Evolutionary conservation across 2,329 filamentous ascomycete species (phyloP).

Genomic region (Phyllosticta citriasiana): DNA sequence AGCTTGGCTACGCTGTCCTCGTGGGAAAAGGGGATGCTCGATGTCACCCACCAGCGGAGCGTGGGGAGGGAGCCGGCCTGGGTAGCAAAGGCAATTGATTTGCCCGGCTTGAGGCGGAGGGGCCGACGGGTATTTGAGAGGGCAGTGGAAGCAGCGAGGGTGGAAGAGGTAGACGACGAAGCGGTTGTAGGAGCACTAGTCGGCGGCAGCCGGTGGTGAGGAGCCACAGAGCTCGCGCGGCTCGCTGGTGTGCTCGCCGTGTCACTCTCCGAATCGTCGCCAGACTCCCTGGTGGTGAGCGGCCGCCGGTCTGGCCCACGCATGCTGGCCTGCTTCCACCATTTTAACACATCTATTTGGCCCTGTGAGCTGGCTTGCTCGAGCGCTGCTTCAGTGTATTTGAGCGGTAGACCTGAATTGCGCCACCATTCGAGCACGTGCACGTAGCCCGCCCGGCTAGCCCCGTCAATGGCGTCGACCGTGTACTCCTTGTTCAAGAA

Average conservation of each 20-base stretch:
- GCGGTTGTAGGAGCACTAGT: constrained; percentile 12
- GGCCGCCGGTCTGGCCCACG: neutral
- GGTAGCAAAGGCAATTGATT: constrained; percentile 72
- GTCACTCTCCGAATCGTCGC: constrained; percentile 17
- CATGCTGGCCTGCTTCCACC: constrained; percentile 70
- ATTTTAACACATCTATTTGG: constrained; percentile 76
- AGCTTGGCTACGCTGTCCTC: constrained; percentile 75
- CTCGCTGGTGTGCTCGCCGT: constrained; percentile 6
- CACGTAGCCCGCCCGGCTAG: constrained; percentile 75
- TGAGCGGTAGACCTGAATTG: constrained; percentile 64
- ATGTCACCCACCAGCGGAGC: constrained; percentile 80
- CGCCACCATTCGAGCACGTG: constrained; percentile 90
- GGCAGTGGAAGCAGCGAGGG: constrained; percentile 2
- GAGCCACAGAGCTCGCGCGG: neutral
- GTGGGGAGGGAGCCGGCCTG: constrained; percentile 71
- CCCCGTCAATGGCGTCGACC: constrained; percentile 74
- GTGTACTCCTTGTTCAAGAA: constrained; percentile 84
- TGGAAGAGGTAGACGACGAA: neutral
- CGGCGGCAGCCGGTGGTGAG: neutral
- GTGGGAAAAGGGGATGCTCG: constrained; percentile 67
- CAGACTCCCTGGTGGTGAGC: constrained; percentile 10
- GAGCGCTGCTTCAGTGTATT: constrained; percentile 77
- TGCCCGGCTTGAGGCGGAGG: constrained; percentile 65
- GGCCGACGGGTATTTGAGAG: constrained; percentile 13
- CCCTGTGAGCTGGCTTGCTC: constrained; percentile 81